Percentiles rank a stretch among this genome's conserved stretches.
These are phyloP conservation scores for Copromyces sp. DNA, from an alignment of 495 filamentous ascomycete species.

Conservation along the genomic window DNA sequence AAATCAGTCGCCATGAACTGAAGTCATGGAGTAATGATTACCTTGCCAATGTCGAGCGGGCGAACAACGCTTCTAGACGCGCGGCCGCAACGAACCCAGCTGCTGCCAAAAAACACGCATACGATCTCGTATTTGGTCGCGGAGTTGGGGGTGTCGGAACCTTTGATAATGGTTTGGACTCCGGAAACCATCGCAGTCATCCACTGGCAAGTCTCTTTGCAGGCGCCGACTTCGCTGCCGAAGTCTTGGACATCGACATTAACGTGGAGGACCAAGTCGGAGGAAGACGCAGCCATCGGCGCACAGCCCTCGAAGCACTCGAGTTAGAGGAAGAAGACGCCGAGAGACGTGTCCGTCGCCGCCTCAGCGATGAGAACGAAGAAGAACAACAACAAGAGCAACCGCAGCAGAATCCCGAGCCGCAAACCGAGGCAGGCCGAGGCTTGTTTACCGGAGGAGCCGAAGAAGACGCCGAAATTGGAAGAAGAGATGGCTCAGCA, in stretches of 20 bases:
- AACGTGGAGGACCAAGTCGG: constrained; percentile 9
- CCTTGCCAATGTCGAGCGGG: constrained; percentile 39
- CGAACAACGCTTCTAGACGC: constrained; percentile 20
- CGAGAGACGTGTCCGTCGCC: constrained; percentile 19
- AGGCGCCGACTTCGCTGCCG: constrained; percentile 23
- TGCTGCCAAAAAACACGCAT: constrained; percentile 36
- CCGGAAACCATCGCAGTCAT: constrained; percentile 9
- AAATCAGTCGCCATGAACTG: constrained; percentile 45
- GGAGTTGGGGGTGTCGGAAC: constrained; percentile 31
- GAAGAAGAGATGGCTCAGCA: constrained; percentile 24
- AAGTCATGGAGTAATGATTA: constrained; percentile 53
- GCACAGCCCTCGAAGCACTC: constrained; percentile 13
- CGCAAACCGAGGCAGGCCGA: not conserved
- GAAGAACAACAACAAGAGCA: constrained; percentile 7
- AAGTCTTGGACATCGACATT: constrained; percentile 16
- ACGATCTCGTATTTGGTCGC: constrained; percentile 32
- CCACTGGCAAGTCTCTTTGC: constrained; percentile 29
- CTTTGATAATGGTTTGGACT: constrained; percentile 13
- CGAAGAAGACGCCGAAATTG: constrained; percentile 26
- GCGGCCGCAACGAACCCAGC: constrained; percentile 3
- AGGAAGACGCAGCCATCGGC: constrained; percentile 10
- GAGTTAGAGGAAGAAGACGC: constrained; percentile 15
- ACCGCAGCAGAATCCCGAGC: not conserved
- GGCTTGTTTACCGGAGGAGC: not conserved
- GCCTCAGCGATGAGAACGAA: constrained; percentile 17